These are phyloP conservation scores for Fomitopsis palustris DNA, from an alignment of 1,284 basidiomycete species.

Conservation along the genomic window DNA sequence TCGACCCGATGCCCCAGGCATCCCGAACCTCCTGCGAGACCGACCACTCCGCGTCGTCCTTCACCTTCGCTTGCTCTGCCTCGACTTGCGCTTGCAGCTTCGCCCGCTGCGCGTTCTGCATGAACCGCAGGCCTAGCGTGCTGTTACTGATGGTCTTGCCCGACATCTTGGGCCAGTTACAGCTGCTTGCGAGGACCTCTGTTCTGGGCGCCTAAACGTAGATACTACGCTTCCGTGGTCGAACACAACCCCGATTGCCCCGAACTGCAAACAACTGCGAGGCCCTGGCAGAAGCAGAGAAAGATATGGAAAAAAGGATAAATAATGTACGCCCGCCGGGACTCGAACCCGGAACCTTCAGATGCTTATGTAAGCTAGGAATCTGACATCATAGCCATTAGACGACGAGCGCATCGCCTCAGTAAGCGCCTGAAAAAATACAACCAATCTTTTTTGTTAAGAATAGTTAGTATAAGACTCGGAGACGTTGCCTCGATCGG, in stretches of 20 bases:
- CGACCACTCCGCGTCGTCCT: slow-evolving; percentile 71
- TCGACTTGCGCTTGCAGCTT: slow-evolving; percentile 50
- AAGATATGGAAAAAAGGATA: neutral
- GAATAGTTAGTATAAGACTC: no score
- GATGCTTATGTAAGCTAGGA: slow-evolving; percentile 11
- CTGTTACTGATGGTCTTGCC: slow-evolving; percentile 61
- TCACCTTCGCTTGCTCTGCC: slow-evolving; percentile 51
- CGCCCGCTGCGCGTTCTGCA: slow-evolving; percentile 67
- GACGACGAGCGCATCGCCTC: neutral
- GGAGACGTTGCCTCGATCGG: no score
- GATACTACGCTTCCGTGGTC: no score
- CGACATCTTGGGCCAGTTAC: slow-evolving; percentile 46
- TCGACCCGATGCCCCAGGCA: slow-evolving; percentile 47
- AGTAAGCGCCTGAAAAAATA: no score
- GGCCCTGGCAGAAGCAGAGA: neutral
- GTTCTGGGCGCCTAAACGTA: no score
- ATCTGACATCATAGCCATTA: slow-evolving; percentile 21
- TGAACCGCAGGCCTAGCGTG: slow-evolving; percentile 68
- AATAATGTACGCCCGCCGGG: slow-evolving; percentile 19
- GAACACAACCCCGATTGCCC: no score
- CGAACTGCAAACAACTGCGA: no score
- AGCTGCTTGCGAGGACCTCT: no score
- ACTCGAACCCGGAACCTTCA: slow-evolving; percentile 25
- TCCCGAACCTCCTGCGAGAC: slow-evolving; percentile 52
- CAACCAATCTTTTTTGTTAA: no score